Percentiles rank a stretch among this genome's conserved stretches.
phyloP scores from a whole-genome alignment of 1,284 basidiomycete species.

The Dichomitus squalens region DNA sequence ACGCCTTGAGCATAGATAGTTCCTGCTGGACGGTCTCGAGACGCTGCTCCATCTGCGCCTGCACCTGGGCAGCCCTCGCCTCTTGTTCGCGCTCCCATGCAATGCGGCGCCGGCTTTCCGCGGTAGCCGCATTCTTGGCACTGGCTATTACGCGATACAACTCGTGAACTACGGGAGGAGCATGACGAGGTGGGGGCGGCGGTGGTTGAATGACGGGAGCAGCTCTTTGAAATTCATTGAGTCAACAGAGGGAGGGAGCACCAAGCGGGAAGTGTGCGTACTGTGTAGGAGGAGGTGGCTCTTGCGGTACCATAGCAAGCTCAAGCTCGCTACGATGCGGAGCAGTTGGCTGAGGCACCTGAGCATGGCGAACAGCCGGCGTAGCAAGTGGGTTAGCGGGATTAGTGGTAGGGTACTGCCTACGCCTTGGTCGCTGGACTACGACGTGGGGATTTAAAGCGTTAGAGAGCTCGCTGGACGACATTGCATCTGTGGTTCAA shows the following conservation, averaged over 20 bases:
- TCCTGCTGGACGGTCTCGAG: conserved; percentile 62
- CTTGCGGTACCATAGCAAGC: conserved; percentile 52
- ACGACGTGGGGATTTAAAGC: conserved; percentile 70
- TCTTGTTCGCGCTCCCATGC: conserved; percentile 75
- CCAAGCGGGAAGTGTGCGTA: background rate
- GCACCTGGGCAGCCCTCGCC: conserved; percentile 50
- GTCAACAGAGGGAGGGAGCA: background rate
- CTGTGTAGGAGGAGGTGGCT: conserved; percentile 28
- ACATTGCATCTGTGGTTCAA: conserved; percentile 33
- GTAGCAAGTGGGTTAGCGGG: background rate
- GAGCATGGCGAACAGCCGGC: background rate
- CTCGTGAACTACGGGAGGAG: conserved; percentile 53
- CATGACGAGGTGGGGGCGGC: conserved; percentile 13
- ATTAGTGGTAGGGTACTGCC: conserved; percentile 20
- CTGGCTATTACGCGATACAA: conserved; percentile 54
- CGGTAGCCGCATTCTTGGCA: conserved; percentile 58
- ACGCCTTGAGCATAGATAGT: conserved; percentile 51
- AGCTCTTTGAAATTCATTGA: background rate
- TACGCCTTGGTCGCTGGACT: conserved; percentile 33
- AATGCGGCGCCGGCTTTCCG: conserved; percentile 55
- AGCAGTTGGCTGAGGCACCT: conserved; percentile 33
- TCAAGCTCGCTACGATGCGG: conserved; percentile 63
- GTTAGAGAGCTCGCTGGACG: conserved; percentile 73
- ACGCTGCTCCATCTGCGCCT: conserved; percentile 60
- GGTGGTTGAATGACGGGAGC: background rate